These are phyloP conservation scores for Pichia rugopelliculosa DNA, from an alignment of 805 yeast species.

Conservation along the genomic window DNA sequence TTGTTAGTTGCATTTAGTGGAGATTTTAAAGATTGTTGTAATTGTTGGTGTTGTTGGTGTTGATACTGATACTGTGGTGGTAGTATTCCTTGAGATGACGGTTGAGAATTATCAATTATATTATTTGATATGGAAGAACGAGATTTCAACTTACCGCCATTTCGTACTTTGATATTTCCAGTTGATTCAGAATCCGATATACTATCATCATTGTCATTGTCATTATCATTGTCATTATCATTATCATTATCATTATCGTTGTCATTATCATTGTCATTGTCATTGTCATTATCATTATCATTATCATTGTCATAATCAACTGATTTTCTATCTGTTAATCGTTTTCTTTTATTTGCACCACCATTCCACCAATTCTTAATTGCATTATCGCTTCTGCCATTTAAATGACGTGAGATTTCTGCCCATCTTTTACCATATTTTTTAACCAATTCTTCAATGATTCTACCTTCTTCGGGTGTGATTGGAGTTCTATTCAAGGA, in stretches of 20 bases:
- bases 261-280: no score
- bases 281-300: not conserved
- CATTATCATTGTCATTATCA: no score
- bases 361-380: slow-evolving; percentile 97
- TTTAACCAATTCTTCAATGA: slow-evolving; percentile 71
- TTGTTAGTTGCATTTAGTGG: slow-evolving; percentile 4
- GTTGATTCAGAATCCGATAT: not conserved
- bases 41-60: not conserved
- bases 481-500: slow-evolving; percentile 75
- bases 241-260: no score
- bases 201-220: no score
- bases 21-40: not conserved
- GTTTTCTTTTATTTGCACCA: slow-evolving; percentile 76
- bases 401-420: slow-evolving; percentile 79
- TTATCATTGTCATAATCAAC: not conserved
- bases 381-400: slow-evolving; percentile 85
- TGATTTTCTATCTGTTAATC: slow-evolving; percentile 24
- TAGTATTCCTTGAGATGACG: no score
- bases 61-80: not conserved
- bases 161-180: not conserved
- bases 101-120: not conserved
- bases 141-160: not conserved
- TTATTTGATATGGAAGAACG: not conserved
- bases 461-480: slow-evolving; percentile 72
- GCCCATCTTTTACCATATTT: slow-evolving; percentile 91